Conservation (phyloP, 148 eudicot genomes). For the Polygonum maritimum region DNA sequence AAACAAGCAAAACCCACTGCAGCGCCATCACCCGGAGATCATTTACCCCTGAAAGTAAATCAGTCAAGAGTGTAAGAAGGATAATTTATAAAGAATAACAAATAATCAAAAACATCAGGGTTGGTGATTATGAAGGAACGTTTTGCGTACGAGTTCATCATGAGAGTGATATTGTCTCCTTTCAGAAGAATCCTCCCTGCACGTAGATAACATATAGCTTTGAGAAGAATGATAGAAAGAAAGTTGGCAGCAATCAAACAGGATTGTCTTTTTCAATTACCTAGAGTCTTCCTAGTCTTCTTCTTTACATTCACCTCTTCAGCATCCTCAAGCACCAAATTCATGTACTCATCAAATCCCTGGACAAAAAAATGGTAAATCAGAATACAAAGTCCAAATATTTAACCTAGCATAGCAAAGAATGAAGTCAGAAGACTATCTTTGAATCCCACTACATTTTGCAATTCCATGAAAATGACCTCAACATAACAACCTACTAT, state of each 20-base stretch:
- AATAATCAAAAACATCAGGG: neutral
- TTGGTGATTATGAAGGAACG: neutral
- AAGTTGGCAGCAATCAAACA: neutral
- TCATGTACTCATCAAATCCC: conserved; percentile 98
- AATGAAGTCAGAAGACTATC: neutral
- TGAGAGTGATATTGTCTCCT: conserved; percentile 89
- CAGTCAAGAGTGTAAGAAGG: neutral
- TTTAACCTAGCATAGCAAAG: neutral
- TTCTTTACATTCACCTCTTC: conserved; percentile 85
- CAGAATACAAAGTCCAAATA: neutral
- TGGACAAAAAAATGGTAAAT: neutral
- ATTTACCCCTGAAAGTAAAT: conserved; percentile 6
- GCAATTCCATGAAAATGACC: neutral
- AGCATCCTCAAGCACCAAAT: conserved; percentile 85
- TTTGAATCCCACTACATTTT: neutral
- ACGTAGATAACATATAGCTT: conserved; percentile 1
- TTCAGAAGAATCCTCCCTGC: conserved; percentile 83
- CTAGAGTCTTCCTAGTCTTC: conserved; percentile 72
- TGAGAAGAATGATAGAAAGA: neutral
- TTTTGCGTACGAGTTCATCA: conserved; percentile 56
- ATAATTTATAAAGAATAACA: neutral
- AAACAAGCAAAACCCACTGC: neutral
- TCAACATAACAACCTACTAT: neutral
- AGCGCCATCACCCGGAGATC: neutral
- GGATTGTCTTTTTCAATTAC: conserved; percentile 16